These are phyloP conservation scores for Cylindrotheca fusiformis DNA, from an alignment of 108 stramenopile genomes.

Conservation along the genomic window DNA sequence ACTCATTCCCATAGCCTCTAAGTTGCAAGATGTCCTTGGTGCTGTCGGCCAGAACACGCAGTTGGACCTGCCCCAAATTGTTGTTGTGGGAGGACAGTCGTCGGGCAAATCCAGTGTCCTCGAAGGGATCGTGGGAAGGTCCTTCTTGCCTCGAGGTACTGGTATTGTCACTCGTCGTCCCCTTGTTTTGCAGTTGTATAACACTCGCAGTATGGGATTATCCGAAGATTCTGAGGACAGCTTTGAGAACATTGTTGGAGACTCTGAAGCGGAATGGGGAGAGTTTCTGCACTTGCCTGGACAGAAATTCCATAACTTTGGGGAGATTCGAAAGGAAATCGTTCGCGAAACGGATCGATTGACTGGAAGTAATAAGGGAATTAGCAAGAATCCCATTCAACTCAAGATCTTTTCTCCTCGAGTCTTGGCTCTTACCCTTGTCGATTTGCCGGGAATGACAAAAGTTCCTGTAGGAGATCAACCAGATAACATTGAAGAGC, in stretches of 20 bases:
- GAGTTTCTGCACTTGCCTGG: conserved; percentile 96
- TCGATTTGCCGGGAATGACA: conserved; percentile 96
- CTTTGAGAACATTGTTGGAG: conserved; percentile 7
- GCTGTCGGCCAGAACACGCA: conserved; percentile 88
- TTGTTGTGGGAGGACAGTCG: conserved; percentile 94
- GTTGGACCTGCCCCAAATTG: conserved; percentile 98
- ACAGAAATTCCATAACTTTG: conserved; percentile 83
- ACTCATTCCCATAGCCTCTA: conserved; percentile 97
- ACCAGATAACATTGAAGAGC: conserved; percentile 94
- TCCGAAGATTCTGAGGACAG: conserved; percentile 25
- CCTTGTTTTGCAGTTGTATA: conserved; percentile 87
- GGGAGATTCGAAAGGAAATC: conserved; percentile 92
- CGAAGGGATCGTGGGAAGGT: conserved; percentile 91
- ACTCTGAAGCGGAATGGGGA: conserved; percentile 74
- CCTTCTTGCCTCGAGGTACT: conserved; percentile 95
- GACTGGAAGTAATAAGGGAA: conserved; percentile 94
- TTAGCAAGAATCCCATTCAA: conserved; percentile 87
- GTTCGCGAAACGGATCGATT: conserved; percentile 90
- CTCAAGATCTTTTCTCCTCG: conserved; percentile 92
- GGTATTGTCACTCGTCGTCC: conserved; percentile 98
- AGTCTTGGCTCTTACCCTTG: conserved; percentile 96
- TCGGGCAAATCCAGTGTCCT: conserved; percentile 96
- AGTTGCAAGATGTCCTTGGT: conserved; percentile 97
- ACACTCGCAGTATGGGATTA: conserved; percentile 40
- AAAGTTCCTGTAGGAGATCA: conserved; percentile 97